These are phyloP conservation scores for Gossypium schwendimanii DNA, from an alignment of 441 rosid species.

Conservation along the genomic window DNA sequence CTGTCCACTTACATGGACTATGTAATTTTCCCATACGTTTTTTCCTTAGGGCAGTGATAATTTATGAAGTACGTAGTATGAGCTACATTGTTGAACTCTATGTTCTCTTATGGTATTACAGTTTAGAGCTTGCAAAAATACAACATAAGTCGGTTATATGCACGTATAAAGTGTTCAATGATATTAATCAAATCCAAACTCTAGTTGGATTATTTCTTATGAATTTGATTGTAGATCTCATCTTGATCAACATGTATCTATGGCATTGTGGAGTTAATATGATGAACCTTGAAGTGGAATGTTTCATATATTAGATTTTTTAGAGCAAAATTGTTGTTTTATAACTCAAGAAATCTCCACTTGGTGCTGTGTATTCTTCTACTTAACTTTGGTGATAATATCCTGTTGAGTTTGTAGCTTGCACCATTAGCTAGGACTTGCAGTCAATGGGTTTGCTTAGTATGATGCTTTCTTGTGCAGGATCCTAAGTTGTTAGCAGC, in stretches of 20 bases:
- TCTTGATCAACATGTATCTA: background rate
- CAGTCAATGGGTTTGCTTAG: conserved; percentile 5
- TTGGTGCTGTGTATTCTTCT: background rate
- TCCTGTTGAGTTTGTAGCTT: background rate
- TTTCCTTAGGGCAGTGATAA: background rate
- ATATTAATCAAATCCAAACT: background rate
- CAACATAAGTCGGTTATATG: background rate
- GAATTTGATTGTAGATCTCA: background rate
- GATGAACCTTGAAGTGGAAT: background rate
- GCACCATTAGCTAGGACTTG: background rate
- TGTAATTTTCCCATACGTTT: background rate
- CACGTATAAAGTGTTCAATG: background rate
- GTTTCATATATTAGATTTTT: background rate
- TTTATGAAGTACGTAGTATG: background rate
- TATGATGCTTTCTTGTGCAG: conserved; percentile 33
- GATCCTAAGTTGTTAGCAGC: conserved; percentile 91
- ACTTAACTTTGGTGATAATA: background rate
- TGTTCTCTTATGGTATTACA: background rate
- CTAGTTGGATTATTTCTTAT: background rate
- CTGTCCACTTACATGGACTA: background rate
- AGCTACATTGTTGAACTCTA: background rate
- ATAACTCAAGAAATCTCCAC: background rate
- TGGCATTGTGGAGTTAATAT: background rate
- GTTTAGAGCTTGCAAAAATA: background rate
- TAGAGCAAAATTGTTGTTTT: background rate